Conservation (phyloP, 2,329 filamentous ascomycete genomes). For the Penicillium sp. region DNA sequence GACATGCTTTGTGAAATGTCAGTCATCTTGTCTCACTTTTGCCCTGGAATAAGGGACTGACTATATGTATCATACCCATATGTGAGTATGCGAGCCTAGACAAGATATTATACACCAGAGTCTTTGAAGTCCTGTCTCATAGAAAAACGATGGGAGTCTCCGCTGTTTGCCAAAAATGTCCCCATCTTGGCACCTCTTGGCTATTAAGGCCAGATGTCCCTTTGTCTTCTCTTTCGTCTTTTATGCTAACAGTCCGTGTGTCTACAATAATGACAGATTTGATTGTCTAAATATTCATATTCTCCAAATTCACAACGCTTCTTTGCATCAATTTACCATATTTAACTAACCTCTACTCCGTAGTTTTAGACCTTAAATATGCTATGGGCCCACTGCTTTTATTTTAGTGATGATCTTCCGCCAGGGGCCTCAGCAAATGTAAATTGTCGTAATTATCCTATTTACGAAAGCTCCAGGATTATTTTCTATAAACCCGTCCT, state of each 20-base stretch:
- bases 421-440: not conserved
- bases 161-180: not conserved
- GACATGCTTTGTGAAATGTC: too few species aligned
- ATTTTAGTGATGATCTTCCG: not conserved
- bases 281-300: not conserved
- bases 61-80: too few species aligned
- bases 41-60: too few species aligned
- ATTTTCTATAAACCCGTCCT: not conserved
- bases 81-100: too few species aligned
- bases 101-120: not conserved
- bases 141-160: not conserved
- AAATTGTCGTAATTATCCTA: not conserved
- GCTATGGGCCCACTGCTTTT: not conserved
- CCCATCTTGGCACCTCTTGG: not conserved
- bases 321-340: too few species aligned
- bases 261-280: too few species aligned
- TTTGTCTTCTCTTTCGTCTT: not conserved
- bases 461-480: not conserved
- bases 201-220: not conserved
- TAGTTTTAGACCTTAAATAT: not conserved
- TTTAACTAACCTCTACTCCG: too few species aligned
- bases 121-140: not conserved
- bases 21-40: too few species aligned
- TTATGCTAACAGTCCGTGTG: not conserved
- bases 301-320: not conserved